Evolutionary conservation across 139 green algal species (phyloP).

Genomic region (Monoraphidium neglectum): DNA sequence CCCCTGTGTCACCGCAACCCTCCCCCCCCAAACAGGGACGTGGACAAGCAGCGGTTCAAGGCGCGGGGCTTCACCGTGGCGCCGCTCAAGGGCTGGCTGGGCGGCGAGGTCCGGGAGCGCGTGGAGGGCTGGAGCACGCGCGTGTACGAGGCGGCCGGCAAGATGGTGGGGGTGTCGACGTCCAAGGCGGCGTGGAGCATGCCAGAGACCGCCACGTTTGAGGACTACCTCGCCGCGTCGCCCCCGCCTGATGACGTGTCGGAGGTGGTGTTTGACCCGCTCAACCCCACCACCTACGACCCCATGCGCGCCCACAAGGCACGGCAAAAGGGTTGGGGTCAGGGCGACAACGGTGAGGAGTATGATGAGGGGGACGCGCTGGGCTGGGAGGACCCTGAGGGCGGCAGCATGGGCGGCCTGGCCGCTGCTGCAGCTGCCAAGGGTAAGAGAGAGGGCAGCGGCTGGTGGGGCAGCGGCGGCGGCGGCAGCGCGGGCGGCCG

Average conservation of each 20-base stretch:
- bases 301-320: no score
- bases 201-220: conserved; percentile 41
- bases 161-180: conserved; percentile 35
- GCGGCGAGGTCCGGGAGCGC: conserved; percentile 41
- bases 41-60: conserved; percentile 47
- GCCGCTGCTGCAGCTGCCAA: no score
- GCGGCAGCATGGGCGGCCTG: no score
- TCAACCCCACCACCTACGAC: conserved; percentile 12
- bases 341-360: no score
- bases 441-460: not conserved
- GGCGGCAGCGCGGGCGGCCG: no score
- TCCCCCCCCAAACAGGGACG: not conserved
- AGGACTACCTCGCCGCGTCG: conserved; percentile 58
- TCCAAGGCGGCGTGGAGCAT: conserved; percentile 46
- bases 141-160: conserved; percentile 68
- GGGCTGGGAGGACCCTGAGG: no score
- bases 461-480: no score
- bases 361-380: no score
- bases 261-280: conserved; percentile 22
- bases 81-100: conserved; percentile 42
- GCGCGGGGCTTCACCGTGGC: conserved; percentile 44
- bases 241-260: conserved; percentile 6
- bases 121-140: conserved; percentile 51
- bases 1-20: no score
- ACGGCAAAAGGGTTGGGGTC: no score